phyloP scores from a whole-genome alignment of 1,284 basidiomycete species.

The Irpex sp. region DNA sequence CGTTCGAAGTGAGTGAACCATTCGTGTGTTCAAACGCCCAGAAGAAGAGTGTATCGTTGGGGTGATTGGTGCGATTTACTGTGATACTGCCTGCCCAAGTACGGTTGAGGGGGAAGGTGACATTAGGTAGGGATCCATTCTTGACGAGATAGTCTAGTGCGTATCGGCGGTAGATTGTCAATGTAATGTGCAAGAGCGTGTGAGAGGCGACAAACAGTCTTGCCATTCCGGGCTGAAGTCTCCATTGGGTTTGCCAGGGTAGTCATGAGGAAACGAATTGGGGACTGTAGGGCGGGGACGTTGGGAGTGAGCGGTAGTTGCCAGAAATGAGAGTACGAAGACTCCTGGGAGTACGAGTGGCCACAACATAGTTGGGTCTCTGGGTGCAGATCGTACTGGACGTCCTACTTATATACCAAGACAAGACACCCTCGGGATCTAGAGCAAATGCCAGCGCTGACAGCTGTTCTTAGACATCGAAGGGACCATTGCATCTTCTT shows the following conservation, averaged over 20 bases:
- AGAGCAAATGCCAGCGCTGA: too few relatives aligned
- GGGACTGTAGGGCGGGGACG: neutral
- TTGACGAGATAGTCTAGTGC: slow-evolving; percentile 24
- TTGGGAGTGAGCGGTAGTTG: neutral
- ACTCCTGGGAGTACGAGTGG: neutral
- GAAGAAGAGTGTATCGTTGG: slow-evolving; percentile 72
- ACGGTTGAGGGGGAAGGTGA: slow-evolving; percentile 52
- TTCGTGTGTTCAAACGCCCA: slow-evolving; percentile 58
- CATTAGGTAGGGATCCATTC: slow-evolving; percentile 46
- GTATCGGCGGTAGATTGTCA: neutral
- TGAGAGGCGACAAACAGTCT: slow-evolving; percentile 42
- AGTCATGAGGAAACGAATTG: slow-evolving; percentile 27
- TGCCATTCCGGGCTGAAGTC: slow-evolving; percentile 62
- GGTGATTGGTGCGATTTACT: slow-evolving; percentile 46
- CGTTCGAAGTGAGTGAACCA: slow-evolving; percentile 53
- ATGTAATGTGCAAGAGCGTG: neutral
- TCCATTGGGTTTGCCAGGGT: slow-evolving; percentile 46
- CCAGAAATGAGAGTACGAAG: neutral
- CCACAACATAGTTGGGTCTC: too few relatives aligned
- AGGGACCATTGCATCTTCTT: too few relatives aligned
- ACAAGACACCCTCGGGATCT: too few relatives aligned
- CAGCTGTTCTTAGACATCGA: too few relatives aligned
- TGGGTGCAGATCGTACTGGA: too few relatives aligned
- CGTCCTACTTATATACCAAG: too few relatives aligned
- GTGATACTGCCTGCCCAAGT: slow-evolving; percentile 68